Evolutionary conservation across 2,329 filamentous ascomycete species (phyloP).

Genomic region (Trichophyton schoenleinii): DNA sequence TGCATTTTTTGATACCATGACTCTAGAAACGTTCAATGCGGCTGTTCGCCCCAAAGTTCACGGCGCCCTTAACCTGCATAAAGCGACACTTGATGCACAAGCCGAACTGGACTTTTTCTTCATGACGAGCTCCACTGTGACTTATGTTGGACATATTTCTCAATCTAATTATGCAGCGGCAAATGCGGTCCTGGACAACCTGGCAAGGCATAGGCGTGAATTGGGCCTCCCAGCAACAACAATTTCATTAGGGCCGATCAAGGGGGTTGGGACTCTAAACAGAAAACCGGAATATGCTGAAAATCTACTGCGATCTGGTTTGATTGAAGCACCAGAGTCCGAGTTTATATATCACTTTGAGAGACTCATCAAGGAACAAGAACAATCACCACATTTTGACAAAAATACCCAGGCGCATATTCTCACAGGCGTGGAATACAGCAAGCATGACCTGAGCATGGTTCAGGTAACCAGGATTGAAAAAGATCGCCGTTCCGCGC

Average conservation of each 20-base stretch:
- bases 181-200: constrained; percentile 18
- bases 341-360: background rate
- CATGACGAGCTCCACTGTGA: constrained; percentile 8
- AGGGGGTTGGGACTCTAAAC: background rate
- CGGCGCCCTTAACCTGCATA: constrained; percentile 17
- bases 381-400: background rate
- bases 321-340: background rate
- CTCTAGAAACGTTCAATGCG: constrained; percentile 10
- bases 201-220: constrained; percentile 7
- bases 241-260: background rate
- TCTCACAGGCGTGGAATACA: background rate
- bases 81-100: background rate
- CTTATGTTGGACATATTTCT: constrained; percentile 6
- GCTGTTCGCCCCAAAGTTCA: constrained; percentile 21
- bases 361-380: background rate
- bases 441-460: background rate
- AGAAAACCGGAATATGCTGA: background rate
- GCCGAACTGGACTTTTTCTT: constrained; percentile 17
- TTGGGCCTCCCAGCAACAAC: background rate
- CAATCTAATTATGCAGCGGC: constrained; percentile 12
- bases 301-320: background rate
- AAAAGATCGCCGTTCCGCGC: background rate
- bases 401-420: background rate
- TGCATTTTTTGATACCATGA: constrained; percentile 22
- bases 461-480: background rate